Percentiles rank a stretch among this genome's conserved stretches.
phyloP scores from a whole-genome alignment of 768 basidiomycete genomes.

The Sporobolomyces roseus region DNA sequence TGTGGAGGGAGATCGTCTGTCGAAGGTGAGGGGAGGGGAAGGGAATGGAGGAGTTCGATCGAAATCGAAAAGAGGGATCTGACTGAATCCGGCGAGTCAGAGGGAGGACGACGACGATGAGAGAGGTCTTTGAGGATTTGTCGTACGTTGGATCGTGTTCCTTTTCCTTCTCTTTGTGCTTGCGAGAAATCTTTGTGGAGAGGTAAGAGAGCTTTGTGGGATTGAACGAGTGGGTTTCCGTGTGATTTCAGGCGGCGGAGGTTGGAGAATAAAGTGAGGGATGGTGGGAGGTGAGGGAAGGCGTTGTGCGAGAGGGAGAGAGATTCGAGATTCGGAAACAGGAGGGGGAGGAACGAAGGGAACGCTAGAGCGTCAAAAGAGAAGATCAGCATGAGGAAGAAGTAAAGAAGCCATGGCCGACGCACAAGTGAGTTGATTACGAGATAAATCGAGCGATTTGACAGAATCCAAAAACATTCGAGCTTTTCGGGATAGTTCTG shows the following conservation, averaged over 20 bases:
- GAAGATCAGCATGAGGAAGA: not conserved
- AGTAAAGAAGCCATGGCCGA: too few species aligned
- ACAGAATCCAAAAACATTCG: too few species aligned
- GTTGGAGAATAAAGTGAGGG: conserved; percentile 53
- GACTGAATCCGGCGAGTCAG: not conserved
- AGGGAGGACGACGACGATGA: not conserved
- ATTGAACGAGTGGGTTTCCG: conserved; percentile 71
- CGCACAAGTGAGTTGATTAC: conserved; percentile 16
- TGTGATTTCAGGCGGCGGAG: conserved; percentile 67
- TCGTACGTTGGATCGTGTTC: not conserved
- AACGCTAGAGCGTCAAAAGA: conserved; percentile 12
- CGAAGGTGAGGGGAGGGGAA: conserved; percentile 11
- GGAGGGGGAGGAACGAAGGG: conserved; percentile 6
- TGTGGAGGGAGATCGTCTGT: too few species aligned
- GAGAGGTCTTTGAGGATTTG: not conserved
- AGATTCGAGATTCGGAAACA: conserved; percentile 28
- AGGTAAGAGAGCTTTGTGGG: conserved; percentile 55
- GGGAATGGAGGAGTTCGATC: not conserved
- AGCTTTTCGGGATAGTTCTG: too few species aligned
- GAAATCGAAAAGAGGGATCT: not conserved
- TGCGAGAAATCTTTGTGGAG: not conserved
- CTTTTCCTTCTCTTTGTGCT: not conserved
- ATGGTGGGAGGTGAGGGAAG: conserved; percentile 22
- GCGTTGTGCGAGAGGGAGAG: conserved; percentile 33
- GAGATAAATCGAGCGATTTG: conserved; percentile 19